phyloP scores from a whole-genome alignment of 2,329 filamentous ascomycete genomes.

The Pseudogymnoascus pannorum region DNA sequence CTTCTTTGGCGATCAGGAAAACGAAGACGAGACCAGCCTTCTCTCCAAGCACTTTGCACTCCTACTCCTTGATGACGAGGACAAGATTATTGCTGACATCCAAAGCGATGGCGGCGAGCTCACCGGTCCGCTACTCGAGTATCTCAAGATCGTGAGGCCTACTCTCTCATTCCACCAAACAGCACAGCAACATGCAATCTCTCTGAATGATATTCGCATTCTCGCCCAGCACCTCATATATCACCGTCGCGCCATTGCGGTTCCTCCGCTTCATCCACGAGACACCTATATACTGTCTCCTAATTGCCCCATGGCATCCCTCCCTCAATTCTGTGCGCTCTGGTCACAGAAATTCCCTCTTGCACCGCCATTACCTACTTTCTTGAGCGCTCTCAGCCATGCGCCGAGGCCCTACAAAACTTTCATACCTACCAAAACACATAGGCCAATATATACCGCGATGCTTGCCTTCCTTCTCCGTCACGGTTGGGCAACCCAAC shows the following conservation, averaged over 20 bases:
- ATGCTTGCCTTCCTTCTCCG: conserved; percentile 92
- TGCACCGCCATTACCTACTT: conserved; percentile 73
- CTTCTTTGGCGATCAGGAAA: conserved; percentile 62
- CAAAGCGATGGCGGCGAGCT: conserved; percentile 70
- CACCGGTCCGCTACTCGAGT: conserved; percentile 71
- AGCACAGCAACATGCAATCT: conserved; percentile 62
- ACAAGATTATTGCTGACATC: conserved; percentile 64
- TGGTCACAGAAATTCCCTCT: conserved; percentile 79
- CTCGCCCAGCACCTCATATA: conserved; percentile 91
- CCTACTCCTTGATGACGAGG: conserved; percentile 75
- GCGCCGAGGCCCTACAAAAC: conserved; percentile 75
- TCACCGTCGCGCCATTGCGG: conserved; percentile 87
- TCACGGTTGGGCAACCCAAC: conserved; percentile 86
- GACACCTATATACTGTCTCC: conserved; percentile 90
- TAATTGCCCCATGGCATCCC: conserved; percentile 69
- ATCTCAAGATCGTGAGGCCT: conserved; percentile 66
- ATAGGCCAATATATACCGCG: conserved; percentile 78
- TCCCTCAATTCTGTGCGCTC: conserved; percentile 60
- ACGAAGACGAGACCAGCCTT: conserved; percentile 56
- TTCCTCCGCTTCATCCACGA: conserved; percentile 80
- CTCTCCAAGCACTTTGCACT: conserved; percentile 83
- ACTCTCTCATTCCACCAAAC: conserved; percentile 65
- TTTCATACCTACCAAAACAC: conserved; percentile 79
- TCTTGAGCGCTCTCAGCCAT: conserved; percentile 75
- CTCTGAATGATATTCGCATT: conserved; percentile 72